Base-by-base conservation (phyloP, 2,329 filamentous ascomycete species). In the Bipolaris zeicola region DNA sequence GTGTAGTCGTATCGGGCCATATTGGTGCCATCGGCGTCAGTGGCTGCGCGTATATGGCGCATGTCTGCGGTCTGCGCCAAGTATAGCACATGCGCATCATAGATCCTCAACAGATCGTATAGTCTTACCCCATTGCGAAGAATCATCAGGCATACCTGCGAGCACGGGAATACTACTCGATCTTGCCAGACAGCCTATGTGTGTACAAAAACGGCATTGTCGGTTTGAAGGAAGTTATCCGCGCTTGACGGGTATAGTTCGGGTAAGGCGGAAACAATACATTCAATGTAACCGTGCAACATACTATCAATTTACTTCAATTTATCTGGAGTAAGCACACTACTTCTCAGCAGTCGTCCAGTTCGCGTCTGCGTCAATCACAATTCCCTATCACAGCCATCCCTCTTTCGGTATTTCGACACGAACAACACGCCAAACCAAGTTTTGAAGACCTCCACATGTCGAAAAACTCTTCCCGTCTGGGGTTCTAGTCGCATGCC, bases 21-120 rank as follows among this genome's bases (percentile, higher is more conserved):
- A 22, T 26, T 20, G 28, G 39, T 33, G 13, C 34, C 11, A 28
- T 22, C 16, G 28, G 52, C 47, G 48, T 52, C 14, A 51, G 47
- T 43, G 43, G 33, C 31, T 36, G 33, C 24, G 43, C 52, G 43
- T 50, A 33, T 55, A 26, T 36, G 20, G 50, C 39, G 50, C 31
- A 16, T 46, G 14, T 36, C 34, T 48, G 34, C 39, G 22, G 24
- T 38, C 6, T 54, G 45, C 45, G 55, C 43, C 37, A 54, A 54
- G 4, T 22, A 47, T 31, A 22, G 47, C 37, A 38, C 8, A 8
- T 26, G 7, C 18, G 10, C 46, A 34, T 47, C n/a, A 26, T 31
- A 11, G 24, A 26, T 36, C 14, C 46, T 57, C 51, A 51, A 54
- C 50, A 57, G 22, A 18, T 6, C 38, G 20, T 24, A 20, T 28